Evolutionary conservation across 495 filamentous ascomycete species (phyloP).

Genomic region (Neurospora sp.): DNA sequence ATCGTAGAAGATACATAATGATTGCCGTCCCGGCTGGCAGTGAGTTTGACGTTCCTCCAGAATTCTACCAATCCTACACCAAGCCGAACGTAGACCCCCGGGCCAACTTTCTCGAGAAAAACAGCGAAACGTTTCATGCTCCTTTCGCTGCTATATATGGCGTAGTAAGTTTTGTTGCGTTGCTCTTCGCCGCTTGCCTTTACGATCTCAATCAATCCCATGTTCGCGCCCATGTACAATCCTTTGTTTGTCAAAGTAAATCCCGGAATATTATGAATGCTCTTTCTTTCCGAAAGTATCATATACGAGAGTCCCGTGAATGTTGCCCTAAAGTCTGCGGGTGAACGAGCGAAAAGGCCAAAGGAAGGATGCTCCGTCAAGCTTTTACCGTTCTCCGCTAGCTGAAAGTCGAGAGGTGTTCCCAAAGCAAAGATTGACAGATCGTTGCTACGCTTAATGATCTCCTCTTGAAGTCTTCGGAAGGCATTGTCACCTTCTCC

Average conservation of each 20-base stretch:
- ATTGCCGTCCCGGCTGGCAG: no score
- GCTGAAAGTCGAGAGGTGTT: neutral
- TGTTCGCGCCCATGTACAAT: no score
- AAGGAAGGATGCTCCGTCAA: neutral
- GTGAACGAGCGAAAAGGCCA: neutral
- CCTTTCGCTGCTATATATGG: rapidly evolving
- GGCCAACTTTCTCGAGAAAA: neutral
- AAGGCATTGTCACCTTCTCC: constrained; percentile 3
- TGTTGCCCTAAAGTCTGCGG: neutral
- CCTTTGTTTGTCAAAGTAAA: no score
- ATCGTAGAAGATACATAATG: no score
- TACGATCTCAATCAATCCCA: rapidly evolving
- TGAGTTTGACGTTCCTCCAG: no score
- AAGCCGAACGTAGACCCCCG: neutral
- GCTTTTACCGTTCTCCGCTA: no score
- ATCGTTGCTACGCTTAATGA: neutral
- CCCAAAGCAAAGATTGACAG: neutral
- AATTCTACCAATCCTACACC: neutral
- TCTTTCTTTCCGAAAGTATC: no score
- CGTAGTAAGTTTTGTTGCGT: neutral
- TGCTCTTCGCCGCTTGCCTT: no score
- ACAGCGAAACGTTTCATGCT: neutral
- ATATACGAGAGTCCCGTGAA: no score
- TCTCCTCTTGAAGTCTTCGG: constrained; percentile 1
- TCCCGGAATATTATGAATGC: no score